Evolutionary conservation across 2,329 filamentous ascomycete genomes (phyloP).

Genomic region (Graphiopsis chlorocephala): DNA sequence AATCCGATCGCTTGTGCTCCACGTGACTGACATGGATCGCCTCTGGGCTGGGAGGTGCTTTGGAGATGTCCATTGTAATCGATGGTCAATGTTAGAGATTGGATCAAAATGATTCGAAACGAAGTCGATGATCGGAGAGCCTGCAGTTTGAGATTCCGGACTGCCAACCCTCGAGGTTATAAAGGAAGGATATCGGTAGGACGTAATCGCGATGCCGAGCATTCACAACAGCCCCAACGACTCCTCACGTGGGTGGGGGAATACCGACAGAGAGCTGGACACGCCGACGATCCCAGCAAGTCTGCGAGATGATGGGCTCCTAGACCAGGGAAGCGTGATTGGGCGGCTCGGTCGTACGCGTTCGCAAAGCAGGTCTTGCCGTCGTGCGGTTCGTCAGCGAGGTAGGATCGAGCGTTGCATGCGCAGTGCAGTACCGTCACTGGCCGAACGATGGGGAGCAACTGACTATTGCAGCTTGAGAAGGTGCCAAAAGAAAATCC

Average conservation of each 20-base stretch:
- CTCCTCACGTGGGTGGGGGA: conserved; percentile 10
- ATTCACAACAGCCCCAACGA: neutral
- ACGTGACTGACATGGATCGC: conserved; percentile 23
- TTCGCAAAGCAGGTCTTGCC: conserved; percentile 11
- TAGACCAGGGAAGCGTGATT: neutral
- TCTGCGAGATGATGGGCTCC: neutral
- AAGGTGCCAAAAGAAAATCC: conserved; percentile 2
- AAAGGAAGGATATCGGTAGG: neutral
- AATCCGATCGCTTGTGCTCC: conserved; percentile 22
- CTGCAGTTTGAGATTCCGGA: neutral
- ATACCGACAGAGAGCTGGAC: neutral
- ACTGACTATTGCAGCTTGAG: conserved; percentile 8
- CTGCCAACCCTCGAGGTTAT: neutral
- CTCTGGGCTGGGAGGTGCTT: neutral
- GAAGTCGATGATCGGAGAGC: neutral
- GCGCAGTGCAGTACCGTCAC: neutral
- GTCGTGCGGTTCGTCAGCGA: conserved; percentile 16
- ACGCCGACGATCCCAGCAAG: conserved; percentile 7
- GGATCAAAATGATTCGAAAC: neutral
- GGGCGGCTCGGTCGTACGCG: conserved; percentile 7
- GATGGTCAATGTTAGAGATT: neutral
- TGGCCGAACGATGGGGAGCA: neutral
- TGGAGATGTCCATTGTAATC: conserved; percentile 3
- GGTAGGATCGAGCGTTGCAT: conserved; percentile 6
- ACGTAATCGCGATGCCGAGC: conserved; percentile 13